phyloP scores from a whole-genome alignment of 441 rosid species.

The Capsella rubella region DNA sequence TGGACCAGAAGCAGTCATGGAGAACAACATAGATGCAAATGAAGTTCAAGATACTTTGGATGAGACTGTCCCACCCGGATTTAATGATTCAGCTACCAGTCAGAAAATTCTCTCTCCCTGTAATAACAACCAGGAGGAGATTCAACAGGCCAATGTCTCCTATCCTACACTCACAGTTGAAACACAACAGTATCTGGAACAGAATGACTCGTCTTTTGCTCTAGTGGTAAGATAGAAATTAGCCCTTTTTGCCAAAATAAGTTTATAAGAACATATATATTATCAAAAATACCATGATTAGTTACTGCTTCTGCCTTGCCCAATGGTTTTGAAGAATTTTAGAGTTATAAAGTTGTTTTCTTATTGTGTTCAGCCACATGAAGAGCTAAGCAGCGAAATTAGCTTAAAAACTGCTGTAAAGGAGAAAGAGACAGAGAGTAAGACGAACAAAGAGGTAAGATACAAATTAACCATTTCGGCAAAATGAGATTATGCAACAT shows the following conservation, averaged over 20 bases:
- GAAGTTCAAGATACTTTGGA: conserved; percentile 44
- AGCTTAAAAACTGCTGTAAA: conserved; percentile 19
- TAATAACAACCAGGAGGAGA: conserved; percentile 34
- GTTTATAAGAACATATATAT: background rate
- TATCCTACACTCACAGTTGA: conserved; percentile 15
- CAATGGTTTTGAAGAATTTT: background rate
- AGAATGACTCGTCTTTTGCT: conserved; percentile 29
- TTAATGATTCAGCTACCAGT: conserved; percentile 25
- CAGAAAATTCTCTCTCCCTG: conserved; percentile 29
- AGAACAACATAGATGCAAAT: conserved; percentile 36
- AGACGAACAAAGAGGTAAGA: conserved; percentile 18
- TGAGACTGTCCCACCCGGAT: conserved; percentile 40
- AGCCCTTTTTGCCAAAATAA: background rate
- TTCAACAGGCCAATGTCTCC: conserved; percentile 33
- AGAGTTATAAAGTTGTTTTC: background rate
- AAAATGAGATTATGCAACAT: background rate
- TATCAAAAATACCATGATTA: background rate
- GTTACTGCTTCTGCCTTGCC: conserved; percentile 2
- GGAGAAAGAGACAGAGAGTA: conserved; percentile 43
- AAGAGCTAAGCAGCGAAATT: conserved; percentile 18
- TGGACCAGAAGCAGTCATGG: conserved; percentile 47
- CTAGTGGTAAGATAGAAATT: conserved; percentile 29
- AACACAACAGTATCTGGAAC: conserved; percentile 28
- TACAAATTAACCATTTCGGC: background rate
- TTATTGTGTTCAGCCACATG: conserved; percentile 24